Evolutionary conservation across 495 filamentous ascomycete species (phyloP).

Genomic region (Podospora anserina): DNA sequence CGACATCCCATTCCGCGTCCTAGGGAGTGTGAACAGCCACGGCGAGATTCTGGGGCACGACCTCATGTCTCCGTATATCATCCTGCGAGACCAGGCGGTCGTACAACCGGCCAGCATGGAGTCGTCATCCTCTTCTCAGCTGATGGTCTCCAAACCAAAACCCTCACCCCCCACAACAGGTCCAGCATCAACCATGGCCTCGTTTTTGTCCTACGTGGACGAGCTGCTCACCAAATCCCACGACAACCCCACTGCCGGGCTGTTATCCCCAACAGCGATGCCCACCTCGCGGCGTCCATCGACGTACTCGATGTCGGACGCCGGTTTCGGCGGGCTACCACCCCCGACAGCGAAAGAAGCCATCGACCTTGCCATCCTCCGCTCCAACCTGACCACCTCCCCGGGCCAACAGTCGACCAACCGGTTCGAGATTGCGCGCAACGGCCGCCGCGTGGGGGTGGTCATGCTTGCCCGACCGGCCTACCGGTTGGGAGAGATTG

Average conservation of each 20-base stretch:
- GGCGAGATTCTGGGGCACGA: conserved; percentile 70
- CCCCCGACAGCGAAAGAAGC: conserved; percentile 68
- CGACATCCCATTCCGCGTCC: conserved; percentile 90
- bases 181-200: conserved; percentile 45
- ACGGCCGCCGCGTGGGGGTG: conserved; percentile 78
- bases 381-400: conserved; percentile 61
- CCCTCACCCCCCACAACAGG: conserved; percentile 4
- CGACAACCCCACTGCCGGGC: conserved; percentile 49
- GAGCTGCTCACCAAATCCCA: conserved; percentile 66
- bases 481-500: conserved; percentile 83
- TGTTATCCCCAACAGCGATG: conserved; percentile 66
- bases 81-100: conserved; percentile 81
- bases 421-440: conserved; percentile 90
- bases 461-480: conserved; percentile 86
- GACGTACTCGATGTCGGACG: conserved; percentile 36
- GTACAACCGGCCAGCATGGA: conserved; percentile 48
- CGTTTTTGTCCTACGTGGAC: conserved; percentile 76
- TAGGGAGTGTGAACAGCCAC: conserved; percentile 76
- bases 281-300: conserved; percentile 55
- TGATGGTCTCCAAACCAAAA: conserved; percentile 14
- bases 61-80: conserved; percentile 87
- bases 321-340: conserved; percentile 24
- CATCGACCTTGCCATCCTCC: conserved; percentile 85
- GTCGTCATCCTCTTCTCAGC: neutral
- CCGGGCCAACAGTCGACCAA: conserved; percentile 64